Percentiles rank a stretch among this genome's conserved stretches.
Conservation (phyloP, 2,329 filamentous ascomycete species). For the Arthrinium phaeospermum region DNA sequence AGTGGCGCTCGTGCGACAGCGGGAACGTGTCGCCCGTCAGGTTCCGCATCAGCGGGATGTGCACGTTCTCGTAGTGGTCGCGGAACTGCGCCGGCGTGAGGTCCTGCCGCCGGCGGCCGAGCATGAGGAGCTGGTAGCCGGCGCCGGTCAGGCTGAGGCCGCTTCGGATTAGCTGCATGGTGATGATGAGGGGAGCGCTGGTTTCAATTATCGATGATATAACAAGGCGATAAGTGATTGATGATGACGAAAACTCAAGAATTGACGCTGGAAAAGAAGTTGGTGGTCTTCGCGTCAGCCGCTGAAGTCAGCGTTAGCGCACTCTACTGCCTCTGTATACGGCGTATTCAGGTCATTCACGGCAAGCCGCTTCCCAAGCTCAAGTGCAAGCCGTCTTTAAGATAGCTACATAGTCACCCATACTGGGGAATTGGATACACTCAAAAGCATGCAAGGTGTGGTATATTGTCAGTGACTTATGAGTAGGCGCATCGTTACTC, state of each 20-base stretch:
- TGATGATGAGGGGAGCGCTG: no score
- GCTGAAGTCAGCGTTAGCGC: background rate
- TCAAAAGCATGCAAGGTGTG: background rate
- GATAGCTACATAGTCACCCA: background rate
- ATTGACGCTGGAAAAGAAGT: background rate
- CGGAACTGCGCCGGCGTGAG: conserved; percentile 32
- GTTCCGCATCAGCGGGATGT: conserved; percentile 31
- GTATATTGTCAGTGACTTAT: background rate
- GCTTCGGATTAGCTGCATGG: background rate
- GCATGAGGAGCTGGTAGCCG: conserved; percentile 10
- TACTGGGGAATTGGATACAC: background rate
- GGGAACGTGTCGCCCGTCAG: conserved; percentile 32
- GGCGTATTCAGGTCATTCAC: background rate
- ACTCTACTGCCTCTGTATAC: background rate
- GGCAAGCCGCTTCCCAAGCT: background rate
- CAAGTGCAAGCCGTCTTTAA: background rate
- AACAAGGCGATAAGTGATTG: background rate
- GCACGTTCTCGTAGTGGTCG: conserved; percentile 33
- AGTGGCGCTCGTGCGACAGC: conserved; percentile 29
- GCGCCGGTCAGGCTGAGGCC: background rate
- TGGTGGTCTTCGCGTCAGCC: background rate
- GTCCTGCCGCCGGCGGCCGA: conserved; percentile 21
- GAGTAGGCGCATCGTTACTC: no score
- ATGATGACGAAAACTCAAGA: background rate
- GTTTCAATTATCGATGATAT: background rate